phyloP scores from a whole-genome alignment of 345 rosid species.

The Odontarrhena argentea region DNA sequence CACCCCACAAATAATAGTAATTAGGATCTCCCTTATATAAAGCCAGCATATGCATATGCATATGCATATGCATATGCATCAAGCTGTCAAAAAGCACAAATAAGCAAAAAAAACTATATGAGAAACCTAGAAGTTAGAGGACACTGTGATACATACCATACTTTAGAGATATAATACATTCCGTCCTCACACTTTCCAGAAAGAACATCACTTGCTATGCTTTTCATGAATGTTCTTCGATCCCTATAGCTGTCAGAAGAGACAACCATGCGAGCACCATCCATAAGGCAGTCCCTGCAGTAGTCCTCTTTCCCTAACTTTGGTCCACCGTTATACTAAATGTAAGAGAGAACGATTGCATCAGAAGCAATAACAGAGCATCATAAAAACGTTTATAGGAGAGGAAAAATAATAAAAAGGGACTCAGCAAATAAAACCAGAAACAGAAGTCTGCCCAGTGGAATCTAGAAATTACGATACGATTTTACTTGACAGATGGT shows the following conservation, averaged over 20 bases:
- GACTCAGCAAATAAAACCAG: conserved; percentile 15
- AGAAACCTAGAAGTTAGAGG: conserved; percentile 21
- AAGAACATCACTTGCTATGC: conserved; percentile 61
- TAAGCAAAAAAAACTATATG: conserved; percentile 29
- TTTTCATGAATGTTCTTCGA: conserved; percentile 78
- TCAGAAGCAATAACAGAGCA: conserved; percentile 28
- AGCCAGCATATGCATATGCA: conserved; percentile 4
- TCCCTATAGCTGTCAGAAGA: conserved; percentile 91
- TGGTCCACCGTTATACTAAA: conserved; percentile 84
- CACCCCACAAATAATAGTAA: conserved; percentile 23
- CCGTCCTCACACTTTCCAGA: conserved; percentile 71
- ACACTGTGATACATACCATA: conserved; percentile 61
- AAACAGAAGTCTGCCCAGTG: conserved; percentile 12
- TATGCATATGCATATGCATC: conserved; percentile 6
- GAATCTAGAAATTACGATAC: conserved; percentile 16
- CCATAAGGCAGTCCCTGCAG: conserved; percentile 78
- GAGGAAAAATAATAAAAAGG: conserved; percentile 10
- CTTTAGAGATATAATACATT: conserved; percentile 68
- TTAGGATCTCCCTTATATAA: conserved; percentile 5
- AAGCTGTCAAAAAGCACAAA: conserved; percentile 20
- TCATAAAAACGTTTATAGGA: not conserved
- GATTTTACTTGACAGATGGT: conserved; percentile 17
- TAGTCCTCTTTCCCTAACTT: conserved; percentile 64
- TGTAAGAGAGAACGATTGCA: conserved; percentile 25
- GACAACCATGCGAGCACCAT: conserved; percentile 67